Conservation (phyloP, 192 early-diverging fungal species). For the Radiomyces spectabilis region DNA sequence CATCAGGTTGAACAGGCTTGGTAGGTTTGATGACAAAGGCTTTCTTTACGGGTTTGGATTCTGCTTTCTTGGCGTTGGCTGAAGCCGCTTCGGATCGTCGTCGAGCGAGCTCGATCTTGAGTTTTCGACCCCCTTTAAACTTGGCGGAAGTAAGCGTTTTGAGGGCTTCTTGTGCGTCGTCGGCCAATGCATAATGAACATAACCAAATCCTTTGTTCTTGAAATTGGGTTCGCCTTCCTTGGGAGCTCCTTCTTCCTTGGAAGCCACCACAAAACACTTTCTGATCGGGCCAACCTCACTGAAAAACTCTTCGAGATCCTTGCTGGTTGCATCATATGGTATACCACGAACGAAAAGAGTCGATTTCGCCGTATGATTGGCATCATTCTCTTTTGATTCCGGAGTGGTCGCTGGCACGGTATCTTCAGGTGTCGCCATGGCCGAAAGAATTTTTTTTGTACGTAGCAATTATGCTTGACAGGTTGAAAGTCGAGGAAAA, state of each 20-base stretch:
- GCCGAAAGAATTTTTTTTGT: too few relatives aligned
- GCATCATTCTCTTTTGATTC: too few relatives aligned
- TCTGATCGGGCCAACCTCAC: slow-evolving; percentile 78
- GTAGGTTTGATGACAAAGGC: neutral
- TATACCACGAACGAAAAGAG: slow-evolving; percentile 83
- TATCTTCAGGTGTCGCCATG: too few relatives aligned
- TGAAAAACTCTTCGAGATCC: slow-evolving; percentile 86
- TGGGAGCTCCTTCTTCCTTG: slow-evolving; percentile 21
- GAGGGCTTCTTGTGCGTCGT: slow-evolving; percentile 76
- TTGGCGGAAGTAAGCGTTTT: slow-evolving; percentile 64
- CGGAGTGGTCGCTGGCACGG: too few relatives aligned
- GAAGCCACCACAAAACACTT: slow-evolving; percentile 81
- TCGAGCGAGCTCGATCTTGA: slow-evolving; percentile 77
- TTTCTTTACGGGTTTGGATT: neutral
- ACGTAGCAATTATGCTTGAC: too few relatives aligned
- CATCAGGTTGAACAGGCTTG: neutral
- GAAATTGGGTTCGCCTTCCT: slow-evolving; percentile 24
- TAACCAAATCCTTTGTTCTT: slow-evolving; percentile 88
- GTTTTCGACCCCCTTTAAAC: slow-evolving; percentile 61
- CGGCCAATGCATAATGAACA: slow-evolving; percentile 75
- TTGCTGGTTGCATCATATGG: slow-evolving; percentile 75
- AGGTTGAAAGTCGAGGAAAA: too few relatives aligned
- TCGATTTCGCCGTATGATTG: slow-evolving; percentile 60
- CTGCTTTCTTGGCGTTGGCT: neutral
- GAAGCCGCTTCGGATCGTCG: slow-evolving; percentile 29